phyloP scores from a whole-genome alignment of 1,139 yeast species.

The Blastobotrys capitulatus region DNA sequence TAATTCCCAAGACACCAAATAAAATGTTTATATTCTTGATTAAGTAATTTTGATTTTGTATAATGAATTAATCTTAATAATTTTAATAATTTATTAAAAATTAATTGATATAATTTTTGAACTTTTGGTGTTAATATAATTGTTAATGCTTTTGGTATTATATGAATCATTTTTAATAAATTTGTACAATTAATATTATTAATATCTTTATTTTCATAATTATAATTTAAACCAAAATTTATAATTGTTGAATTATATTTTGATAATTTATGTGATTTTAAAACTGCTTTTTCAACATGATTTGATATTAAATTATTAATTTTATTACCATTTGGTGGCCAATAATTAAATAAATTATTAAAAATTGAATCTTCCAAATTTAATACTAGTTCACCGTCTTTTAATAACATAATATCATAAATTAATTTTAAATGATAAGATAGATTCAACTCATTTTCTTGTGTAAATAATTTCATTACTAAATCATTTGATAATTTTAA shows the following conservation, averaged over 20 bases:
- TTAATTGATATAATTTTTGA: conserved; percentile 9
- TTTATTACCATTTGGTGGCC: conserved; percentile 21
- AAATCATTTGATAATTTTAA: conserved; percentile 18
- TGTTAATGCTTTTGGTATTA: conserved; percentile 20
- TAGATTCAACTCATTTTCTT: conserved; percentile 10
- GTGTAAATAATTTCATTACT: conserved; percentile 16
- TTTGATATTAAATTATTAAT: conserved; percentile 17
- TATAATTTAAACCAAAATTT: conserved; percentile 17
- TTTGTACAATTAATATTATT: conserved; percentile 13
- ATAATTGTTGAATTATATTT: conserved; percentile 6
- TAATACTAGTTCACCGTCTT: conserved; percentile 17
- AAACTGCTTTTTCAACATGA: conserved; percentile 14
- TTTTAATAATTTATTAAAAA: conserved; percentile 17
- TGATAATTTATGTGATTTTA: not conserved
- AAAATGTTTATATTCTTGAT: conserved; percentile 14
- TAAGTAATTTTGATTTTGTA: conserved; percentile 8
- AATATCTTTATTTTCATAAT: not conserved
- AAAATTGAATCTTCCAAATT: conserved; percentile 19
- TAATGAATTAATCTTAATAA: conserved; percentile 14
- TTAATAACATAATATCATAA: conserved; percentile 16
- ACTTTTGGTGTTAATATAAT: conserved; percentile 14
- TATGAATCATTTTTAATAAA: conserved; percentile 16
- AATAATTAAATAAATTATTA: conserved; percentile 12
- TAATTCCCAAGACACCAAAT: conserved; percentile 10
- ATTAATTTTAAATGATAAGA: conserved; percentile 15